phyloP scores from a whole-genome alignment of 768 basidiomycete species.

The Kwoniella botswanensis region DNA sequence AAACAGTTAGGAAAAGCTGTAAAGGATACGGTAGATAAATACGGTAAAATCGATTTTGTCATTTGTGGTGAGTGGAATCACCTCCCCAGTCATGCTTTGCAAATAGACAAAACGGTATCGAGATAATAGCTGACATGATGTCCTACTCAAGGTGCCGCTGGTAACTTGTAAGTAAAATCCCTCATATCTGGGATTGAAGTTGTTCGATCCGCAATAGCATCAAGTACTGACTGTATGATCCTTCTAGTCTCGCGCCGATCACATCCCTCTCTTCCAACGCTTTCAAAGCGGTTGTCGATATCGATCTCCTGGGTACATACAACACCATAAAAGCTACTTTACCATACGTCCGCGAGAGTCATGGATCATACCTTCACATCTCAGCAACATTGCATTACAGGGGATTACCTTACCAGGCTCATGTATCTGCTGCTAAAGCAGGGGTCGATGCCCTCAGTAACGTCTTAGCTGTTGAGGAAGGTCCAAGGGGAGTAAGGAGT shows the following conservation, averaged over 20 bases:
- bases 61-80: slow-evolving; percentile 72
- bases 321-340: slow-evolving; percentile 94
- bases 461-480: slow-evolving; percentile 90
- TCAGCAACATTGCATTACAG: slow-evolving; percentile 83
- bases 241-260: slow-evolving; percentile 71
- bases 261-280: slow-evolving; percentile 82
- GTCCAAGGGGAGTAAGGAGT: slow-evolving; percentile 88
- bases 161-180: slow-evolving; percentile 70
- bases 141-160: slow-evolving; percentile 74
- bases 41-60: slow-evolving; percentile 90
- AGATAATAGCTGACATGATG: not conserved
- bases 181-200: too few relatives aligned
- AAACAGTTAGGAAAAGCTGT: slow-evolving; percentile 76
- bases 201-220: too few relatives aligned
- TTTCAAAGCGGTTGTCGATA: slow-evolving; percentile 89
- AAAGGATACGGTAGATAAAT: slow-evolving; percentile 71
- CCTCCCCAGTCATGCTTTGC: too few relatives aligned
- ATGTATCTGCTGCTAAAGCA: slow-evolving; percentile 94
- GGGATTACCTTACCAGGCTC: slow-evolving; percentile 76
- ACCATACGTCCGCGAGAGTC: slow-evolving; percentile 69
- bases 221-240: not conserved
- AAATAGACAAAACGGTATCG: not conserved
- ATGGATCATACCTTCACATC: slow-evolving; percentile 86
- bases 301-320: slow-evolving; percentile 91
- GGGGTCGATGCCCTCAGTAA: slow-evolving; percentile 85